Evolutionary conservation across 2,329 filamentous ascomycete species (phyloP).

Genomic region (Ophiocordyceps camponoti-saundersi): DNA sequence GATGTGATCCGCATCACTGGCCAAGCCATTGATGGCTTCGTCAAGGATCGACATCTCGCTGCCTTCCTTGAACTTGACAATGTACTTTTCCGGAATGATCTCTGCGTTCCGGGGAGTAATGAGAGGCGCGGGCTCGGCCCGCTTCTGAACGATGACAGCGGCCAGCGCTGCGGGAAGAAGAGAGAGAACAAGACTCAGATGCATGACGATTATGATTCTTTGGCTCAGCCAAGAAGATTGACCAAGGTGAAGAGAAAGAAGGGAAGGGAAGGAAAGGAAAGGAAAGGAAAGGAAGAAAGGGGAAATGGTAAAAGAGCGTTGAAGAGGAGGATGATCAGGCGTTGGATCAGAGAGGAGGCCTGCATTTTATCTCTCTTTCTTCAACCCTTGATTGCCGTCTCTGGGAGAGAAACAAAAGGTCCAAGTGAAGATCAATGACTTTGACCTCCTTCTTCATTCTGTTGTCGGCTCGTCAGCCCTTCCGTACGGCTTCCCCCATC

Average conservation of each 20-base stretch:
- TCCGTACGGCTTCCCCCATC: background rate
- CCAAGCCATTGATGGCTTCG: constrained; percentile 4
- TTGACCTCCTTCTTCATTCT: background rate
- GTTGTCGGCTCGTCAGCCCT: background rate
- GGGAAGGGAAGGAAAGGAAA: background rate
- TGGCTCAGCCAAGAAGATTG: background rate
- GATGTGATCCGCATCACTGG: constrained; percentile 7
- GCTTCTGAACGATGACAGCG: constrained; percentile 2
- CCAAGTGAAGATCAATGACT: background rate
- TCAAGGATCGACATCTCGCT: constrained; percentile 3
- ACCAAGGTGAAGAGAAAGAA: background rate
- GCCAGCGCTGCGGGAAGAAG: constrained; percentile 5
- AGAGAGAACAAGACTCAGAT: constrained; percentile 3
- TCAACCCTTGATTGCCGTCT: no score
- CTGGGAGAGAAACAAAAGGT: background rate
- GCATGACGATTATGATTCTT: constrained; percentile 2
- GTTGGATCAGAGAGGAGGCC: background rate
- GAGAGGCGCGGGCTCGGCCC: constrained; percentile 6
- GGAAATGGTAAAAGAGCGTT: background rate
- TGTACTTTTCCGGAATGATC: constrained; percentile 11
- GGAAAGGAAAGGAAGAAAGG: background rate
- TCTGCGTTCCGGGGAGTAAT: constrained; percentile 2
- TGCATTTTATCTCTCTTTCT: background rate
- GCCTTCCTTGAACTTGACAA: constrained; percentile 10
- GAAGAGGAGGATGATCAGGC: background rate